These are phyloP conservation scores for Kodamaea kaohsiungensis DNA, from an alignment of 805 yeast species.

Conservation along the genomic window DNA sequence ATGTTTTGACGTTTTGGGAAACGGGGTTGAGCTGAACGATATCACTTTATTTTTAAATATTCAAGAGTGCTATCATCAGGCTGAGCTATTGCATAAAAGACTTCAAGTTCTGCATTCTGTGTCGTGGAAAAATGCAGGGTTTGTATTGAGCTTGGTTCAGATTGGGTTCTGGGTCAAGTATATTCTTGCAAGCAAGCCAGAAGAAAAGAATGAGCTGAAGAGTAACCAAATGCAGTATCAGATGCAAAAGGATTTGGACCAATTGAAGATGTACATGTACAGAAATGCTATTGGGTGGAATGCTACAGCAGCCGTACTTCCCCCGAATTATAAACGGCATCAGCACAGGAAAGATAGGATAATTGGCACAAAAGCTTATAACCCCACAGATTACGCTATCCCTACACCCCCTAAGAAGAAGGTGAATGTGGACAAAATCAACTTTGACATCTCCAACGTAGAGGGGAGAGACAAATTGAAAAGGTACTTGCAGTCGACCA, in stretches of 20 bases:
- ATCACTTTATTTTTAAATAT: not conserved
- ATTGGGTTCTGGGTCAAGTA: not conserved
- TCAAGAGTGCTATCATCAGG: not conserved
- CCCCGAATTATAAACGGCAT: not conserved
- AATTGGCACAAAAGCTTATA: not conserved
- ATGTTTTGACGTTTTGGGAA: not conserved
- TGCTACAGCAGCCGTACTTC: not conserved
- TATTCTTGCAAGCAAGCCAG: not conserved
- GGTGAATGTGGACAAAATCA: not conserved
- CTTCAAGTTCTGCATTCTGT: not conserved
- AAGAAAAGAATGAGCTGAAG: too few relatives aligned
- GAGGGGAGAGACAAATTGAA: conserved; percentile 3
- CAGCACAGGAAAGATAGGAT: not conserved
- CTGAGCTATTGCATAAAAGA: not conserved
- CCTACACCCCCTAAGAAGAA: not conserved
- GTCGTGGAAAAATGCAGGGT: not conserved
- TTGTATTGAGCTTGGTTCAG: not conserved
- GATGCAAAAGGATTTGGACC: not conserved
- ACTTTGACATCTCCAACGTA: conserved; percentile 6
- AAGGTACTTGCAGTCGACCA: not conserved
- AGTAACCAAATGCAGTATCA: not conserved
- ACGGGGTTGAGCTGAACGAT: not conserved
- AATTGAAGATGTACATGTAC: not conserved
- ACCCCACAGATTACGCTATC: not conserved
- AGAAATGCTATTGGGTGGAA: not conserved